Conservation (phyloP, 495 filamentous ascomycete genomes). For the Aspergillus mulundensis region DNA sequence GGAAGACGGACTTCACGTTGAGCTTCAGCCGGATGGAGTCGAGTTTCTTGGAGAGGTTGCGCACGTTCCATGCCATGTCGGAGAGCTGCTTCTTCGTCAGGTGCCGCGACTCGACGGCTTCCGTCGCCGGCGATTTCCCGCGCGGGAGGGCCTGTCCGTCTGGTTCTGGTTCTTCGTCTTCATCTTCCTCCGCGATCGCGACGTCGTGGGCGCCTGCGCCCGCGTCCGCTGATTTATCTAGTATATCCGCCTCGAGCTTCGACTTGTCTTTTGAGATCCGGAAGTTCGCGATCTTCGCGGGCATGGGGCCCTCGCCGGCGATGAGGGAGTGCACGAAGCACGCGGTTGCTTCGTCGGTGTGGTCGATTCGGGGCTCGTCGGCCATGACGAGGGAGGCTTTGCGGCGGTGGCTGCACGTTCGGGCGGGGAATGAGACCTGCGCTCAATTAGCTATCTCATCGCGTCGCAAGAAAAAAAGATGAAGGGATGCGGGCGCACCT, state of each 20-base stretch:
- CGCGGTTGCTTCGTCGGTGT: constrained; percentile 52
- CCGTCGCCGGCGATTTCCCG: constrained; percentile 24
- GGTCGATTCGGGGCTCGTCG: constrained; percentile 42
- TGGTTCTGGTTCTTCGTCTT: not conserved
- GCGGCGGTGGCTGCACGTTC: constrained; percentile 66
- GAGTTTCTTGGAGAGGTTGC: constrained; percentile 82
- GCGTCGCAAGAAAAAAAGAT: no score
- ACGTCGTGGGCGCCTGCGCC: constrained; percentile 10
- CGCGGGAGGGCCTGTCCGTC: constrained; percentile 23
- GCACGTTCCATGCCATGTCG: constrained; percentile 94
- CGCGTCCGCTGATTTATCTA: constrained; percentile 16
- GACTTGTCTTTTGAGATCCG: constrained; percentile 11
- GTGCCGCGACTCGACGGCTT: constrained; percentile 54
- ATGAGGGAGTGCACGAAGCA: constrained; percentile 85
- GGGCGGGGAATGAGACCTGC: constrained; percentile 73
- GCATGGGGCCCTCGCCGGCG: constrained; percentile 40
- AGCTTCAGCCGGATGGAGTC: constrained; percentile 75
- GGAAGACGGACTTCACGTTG: constrained; percentile 74
- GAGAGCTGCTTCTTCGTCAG: constrained; percentile 89
- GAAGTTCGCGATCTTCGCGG: constrained; percentile 1
- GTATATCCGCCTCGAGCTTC: constrained; percentile 18
- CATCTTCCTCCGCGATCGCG: constrained; percentile 18
- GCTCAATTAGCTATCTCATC: no score
- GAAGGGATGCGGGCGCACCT: constrained; percentile 28
- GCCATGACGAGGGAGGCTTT: constrained; percentile 77